A percentile compares a stretch with the other conserved stretches of the same genome.
These are phyloP conservation scores for Eragrostis curvula DNA, from an alignment of 176 grass and related monocot species.

Conservation along the genomic window DNA sequence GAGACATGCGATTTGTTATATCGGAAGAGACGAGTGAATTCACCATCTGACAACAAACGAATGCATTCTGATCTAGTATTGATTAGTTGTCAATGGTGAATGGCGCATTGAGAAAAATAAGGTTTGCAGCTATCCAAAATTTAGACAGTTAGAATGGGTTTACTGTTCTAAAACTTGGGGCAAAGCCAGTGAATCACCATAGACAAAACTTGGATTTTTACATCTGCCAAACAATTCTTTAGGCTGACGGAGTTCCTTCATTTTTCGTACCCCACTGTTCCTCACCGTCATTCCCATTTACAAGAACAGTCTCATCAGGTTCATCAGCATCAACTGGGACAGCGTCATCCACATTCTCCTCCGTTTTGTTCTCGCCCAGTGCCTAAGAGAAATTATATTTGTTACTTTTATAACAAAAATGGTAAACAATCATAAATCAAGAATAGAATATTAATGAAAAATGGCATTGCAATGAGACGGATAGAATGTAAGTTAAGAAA, in stretches of 20 bases:
- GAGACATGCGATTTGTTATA: background rate
- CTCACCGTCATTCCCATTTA: conserved; percentile 95
- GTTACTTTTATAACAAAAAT: conserved; percentile 20
- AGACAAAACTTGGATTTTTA: conserved; percentile 54
- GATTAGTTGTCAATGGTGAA: background rate
- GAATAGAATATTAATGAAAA: conserved; percentile 28
- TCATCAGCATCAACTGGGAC: conserved; percentile 70
- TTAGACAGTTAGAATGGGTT: background rate
- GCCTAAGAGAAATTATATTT: conserved; percentile 32
- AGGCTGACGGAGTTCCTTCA: conserved; percentile 59
- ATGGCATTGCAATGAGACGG: too few relatives aligned
- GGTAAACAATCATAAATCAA: background rate
- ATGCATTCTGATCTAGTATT: background rate
- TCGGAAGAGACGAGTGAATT: background rate
- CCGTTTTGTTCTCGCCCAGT: conserved; percentile 48
- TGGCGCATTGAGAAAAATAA: background rate
- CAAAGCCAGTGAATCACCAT: conserved; percentile 48
- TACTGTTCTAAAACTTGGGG: conserved; percentile 20
- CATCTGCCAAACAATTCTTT: conserved; percentile 51
- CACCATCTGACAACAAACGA: background rate
- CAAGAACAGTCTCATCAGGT: conserved; percentile 64
- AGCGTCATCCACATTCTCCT: conserved; percentile 70
- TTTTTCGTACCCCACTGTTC: conserved; percentile 81
- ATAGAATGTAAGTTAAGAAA: conserved; percentile 2
- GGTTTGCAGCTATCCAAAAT: background rate